Conservation (phyloP, 2,329 filamentous ascomycete genomes). For the Fusarium udum region DNA sequence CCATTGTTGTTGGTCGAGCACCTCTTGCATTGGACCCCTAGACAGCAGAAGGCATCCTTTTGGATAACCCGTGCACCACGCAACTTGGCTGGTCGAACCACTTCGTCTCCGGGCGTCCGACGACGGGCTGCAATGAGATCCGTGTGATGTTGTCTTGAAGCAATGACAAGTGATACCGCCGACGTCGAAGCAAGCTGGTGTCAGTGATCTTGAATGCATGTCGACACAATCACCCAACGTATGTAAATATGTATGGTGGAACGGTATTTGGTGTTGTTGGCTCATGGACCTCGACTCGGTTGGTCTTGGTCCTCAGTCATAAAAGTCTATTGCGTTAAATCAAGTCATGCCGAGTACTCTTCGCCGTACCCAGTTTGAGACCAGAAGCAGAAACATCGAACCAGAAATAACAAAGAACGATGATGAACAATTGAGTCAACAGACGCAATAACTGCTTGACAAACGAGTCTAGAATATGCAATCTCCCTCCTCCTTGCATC, state of each 20-base stretch:
- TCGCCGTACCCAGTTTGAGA: conserved; percentile 11
- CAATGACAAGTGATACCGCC: not conserved
- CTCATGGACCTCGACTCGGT: conserved; percentile 39
- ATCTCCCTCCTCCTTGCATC: conserved; percentile 12
- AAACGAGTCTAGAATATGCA: conserved; percentile 35
- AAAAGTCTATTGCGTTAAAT: conserved; percentile 40
- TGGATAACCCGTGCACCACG: conserved; percentile 4
- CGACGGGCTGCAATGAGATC: conserved; percentile 11
- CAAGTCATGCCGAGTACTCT: conserved; percentile 17
- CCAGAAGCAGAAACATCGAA: conserved; percentile 30
- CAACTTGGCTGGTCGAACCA: conserved; percentile 6
- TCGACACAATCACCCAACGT: conserved; percentile 19
- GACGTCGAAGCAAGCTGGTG: not conserved
- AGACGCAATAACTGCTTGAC: conserved; percentile 20
- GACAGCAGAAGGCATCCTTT: not conserved
- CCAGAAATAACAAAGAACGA: conserved; percentile 15
- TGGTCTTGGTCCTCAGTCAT: conserved; percentile 41
- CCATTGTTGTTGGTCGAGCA: conserved; percentile 4
- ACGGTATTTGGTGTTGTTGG: conserved; percentile 34
- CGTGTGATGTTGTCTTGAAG: not conserved
- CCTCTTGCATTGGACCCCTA: conserved; percentile 2
- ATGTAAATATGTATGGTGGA: conserved; percentile 4
- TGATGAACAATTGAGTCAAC: conserved; percentile 23
- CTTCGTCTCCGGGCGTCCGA: conserved; percentile 27
- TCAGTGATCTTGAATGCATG: conserved; percentile 2